Evolutionary conservation across 257 asterid genomes (phyloP).

Genomic region (Handroanthus guayacan): DNA sequence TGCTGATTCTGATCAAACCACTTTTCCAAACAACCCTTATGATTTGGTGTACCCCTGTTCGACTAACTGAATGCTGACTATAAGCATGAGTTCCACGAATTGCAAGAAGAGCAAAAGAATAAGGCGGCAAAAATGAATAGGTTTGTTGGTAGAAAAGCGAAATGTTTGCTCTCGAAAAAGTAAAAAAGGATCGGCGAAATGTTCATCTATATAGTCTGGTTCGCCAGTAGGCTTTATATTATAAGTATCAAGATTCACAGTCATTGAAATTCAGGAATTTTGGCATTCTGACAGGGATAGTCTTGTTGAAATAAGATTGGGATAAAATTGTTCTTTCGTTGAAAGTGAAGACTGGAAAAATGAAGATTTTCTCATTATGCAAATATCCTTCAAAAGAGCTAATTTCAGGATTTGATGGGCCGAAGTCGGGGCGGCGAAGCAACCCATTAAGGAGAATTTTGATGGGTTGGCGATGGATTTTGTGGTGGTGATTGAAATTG

Average conservation of each 20-base stretch:
- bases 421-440: constrained; percentile 47
- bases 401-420: constrained; percentile 39
- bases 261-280: constrained; percentile 40
- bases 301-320: constrained; percentile 19
- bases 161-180: too few species aligned
- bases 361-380: constrained; percentile 46
- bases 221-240: constrained; percentile 38
- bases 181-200: constrained; percentile 34
- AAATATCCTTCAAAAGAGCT: constrained; percentile 34
- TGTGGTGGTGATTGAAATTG: constrained; percentile 32
- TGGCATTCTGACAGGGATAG: constrained; percentile 38
- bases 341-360: constrained; percentile 50
- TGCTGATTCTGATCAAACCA: constrained; percentile 31
- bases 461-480: constrained; percentile 16
- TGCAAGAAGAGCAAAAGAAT: constrained; percentile 35
- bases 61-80: constrained; percentile 35
- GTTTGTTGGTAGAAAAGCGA: constrained; percentile 43
- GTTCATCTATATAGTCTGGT: constrained; percentile 45
- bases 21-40: constrained; percentile 42
- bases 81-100: constrained; percentile 38
- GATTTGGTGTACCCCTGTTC: constrained; percentile 35
- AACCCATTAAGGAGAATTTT: constrained; percentile 46
- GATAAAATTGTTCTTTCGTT: constrained; percentile 17
- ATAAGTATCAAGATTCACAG: constrained; percentile 43
- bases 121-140: constrained; percentile 34